Conservation (phyloP, 139 green algal species). For the Raphidocelis subcapitata region DNA sequence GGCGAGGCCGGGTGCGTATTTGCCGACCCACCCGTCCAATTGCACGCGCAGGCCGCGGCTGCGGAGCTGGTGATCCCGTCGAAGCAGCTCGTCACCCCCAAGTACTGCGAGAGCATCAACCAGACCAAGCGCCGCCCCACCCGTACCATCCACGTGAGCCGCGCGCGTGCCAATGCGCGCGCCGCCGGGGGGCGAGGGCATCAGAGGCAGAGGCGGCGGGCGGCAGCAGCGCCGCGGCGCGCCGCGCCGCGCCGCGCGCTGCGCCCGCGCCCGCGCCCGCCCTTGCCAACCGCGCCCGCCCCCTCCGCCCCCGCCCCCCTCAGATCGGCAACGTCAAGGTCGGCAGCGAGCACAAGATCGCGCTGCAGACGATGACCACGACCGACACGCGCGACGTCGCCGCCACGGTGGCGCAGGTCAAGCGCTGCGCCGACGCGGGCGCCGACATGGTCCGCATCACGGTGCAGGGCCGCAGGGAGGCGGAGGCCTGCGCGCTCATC, state of each 20-base stretch:
- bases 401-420: slow-evolving; percentile 94
- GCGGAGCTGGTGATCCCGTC: slow-evolving; percentile 19
- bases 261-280: not conserved
- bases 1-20: too few relatives aligned
- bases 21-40: too few relatives aligned
- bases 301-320: slow-evolving; percentile 17
- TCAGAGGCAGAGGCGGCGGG: not conserved
- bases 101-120: slow-evolving; percentile 88
- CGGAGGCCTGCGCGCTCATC: slow-evolving; percentile 92
- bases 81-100: slow-evolving; percentile 27
- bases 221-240: not conserved
- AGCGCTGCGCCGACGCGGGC: slow-evolving; percentile 93
- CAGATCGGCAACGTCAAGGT: slow-evolving; percentile 94
- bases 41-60: slow-evolving; percentile 24
- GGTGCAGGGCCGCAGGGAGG: slow-evolving; percentile 94
- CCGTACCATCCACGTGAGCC: slow-evolving; percentile 79
- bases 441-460: slow-evolving; percentile 97
- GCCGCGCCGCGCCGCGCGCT: not conserved
- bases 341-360: slow-evolving; percentile 90
- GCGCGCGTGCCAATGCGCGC: too few relatives aligned
- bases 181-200: too few relatives aligned
- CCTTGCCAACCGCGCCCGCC: not conserved
- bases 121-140: slow-evolving; percentile 79
- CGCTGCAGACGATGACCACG: slow-evolving; percentile 98
- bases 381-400: slow-evolving; percentile 93